phyloP scores from a whole-genome alignment of 2,329 filamentous ascomycete genomes.

The Cytospora schulzeri region DNA sequence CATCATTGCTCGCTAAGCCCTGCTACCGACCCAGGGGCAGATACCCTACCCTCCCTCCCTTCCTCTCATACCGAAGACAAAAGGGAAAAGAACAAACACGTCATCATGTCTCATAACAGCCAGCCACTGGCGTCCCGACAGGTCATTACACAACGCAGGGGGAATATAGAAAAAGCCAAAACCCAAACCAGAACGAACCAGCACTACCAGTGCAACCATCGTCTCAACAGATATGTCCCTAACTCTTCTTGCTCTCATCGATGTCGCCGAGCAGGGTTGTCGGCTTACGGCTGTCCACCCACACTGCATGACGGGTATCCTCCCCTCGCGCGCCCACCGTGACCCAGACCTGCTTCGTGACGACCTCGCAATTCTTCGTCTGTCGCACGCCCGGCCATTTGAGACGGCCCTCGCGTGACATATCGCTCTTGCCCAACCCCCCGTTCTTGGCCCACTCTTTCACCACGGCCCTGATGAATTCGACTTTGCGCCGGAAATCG shows the following conservation, averaged over 20 bases:
- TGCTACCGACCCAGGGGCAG: background rate
- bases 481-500: conserved; percentile 71
- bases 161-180: background rate
- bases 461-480: conserved; percentile 69
- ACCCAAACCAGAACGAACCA: background rate
- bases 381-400: conserved; percentile 63
- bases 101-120: conserved; percentile 22
- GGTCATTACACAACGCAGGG: background rate
- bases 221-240: conserved; percentile 2
- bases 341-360: conserved; percentile 68
- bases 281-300: conserved; percentile 58
- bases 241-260: conserved; percentile 45
- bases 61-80: background rate
- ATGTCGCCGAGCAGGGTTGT: conserved; percentile 57
- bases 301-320: conserved; percentile 57
- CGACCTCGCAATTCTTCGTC: conserved; percentile 51
- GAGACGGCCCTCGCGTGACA: conserved; percentile 55
- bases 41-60: too few relatives aligned
- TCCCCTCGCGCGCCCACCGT: conserved; percentile 66
- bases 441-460: conserved; percentile 71
- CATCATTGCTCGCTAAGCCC: conserved; percentile 15
- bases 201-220: background rate
- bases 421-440: conserved; percentile 68
- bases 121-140: conserved; percentile 2
- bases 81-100: background rate